These are phyloP conservation scores for Eustoma russellianum DNA, from an alignment of 257 asterid species.

Conservation along the genomic window DNA sequence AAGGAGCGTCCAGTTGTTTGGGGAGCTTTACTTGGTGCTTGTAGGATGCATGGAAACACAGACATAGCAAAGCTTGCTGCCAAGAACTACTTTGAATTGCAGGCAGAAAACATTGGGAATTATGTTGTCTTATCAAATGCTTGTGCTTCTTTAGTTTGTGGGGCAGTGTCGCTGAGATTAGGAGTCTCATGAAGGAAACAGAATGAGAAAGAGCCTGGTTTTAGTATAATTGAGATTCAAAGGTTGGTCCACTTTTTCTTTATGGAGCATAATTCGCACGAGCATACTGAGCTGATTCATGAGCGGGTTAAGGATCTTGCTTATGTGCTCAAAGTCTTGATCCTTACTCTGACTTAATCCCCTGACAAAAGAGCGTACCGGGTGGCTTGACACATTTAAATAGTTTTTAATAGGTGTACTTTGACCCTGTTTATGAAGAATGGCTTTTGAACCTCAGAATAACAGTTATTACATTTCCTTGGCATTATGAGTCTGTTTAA, in stretches of 20 bases:
- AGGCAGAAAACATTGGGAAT: slow-evolving; percentile 78
- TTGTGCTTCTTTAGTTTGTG: slow-evolving; percentile 80
- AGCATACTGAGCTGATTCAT: slow-evolving; percentile 44
- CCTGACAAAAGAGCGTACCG: slow-evolving; percentile 18
- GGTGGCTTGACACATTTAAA: slow-evolving; percentile 2
- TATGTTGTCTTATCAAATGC: slow-evolving; percentile 82
- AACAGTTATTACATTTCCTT: neutral
- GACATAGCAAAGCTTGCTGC: slow-evolving; percentile 77
- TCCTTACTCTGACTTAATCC: slow-evolving; percentile 32
- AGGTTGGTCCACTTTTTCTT: slow-evolving; percentile 63
- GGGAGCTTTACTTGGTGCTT: slow-evolving; percentile 88
- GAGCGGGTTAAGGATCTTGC: slow-evolving; percentile 41
- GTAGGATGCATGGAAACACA: slow-evolving; percentile 67
- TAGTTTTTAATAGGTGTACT: neutral
- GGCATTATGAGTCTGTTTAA: too few species aligned
- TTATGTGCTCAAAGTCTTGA: slow-evolving; percentile 38
- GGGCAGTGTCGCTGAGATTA: slow-evolving; percentile 72
- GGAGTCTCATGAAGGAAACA: slow-evolving; percentile 75
- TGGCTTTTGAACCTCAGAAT: neutral
- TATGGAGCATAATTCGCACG: slow-evolving; percentile 82
- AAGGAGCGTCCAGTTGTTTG: slow-evolving; percentile 79
- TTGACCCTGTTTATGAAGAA: slow-evolving; percentile 2
- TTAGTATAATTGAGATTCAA: slow-evolving; percentile 88
- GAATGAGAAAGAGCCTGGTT: slow-evolving; percentile 75
- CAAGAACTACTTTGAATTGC: slow-evolving; percentile 63